These are phyloP conservation scores for Flueggea neowawraea DNA, from an alignment of 441 rosid genomes.

Conservation along the genomic window DNA sequence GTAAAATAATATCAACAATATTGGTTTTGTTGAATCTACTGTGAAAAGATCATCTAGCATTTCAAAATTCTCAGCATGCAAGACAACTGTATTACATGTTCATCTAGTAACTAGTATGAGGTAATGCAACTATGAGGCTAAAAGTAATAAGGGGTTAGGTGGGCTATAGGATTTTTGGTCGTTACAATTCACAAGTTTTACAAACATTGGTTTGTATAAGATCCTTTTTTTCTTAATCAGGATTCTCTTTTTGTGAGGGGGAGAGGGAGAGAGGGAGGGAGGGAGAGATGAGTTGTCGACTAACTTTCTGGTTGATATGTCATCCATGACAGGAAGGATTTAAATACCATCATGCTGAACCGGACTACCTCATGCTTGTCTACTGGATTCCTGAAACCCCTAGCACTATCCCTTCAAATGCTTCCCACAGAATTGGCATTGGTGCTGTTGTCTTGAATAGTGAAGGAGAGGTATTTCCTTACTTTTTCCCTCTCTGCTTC, in stretches of 20 bases:
- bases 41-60: not conserved
- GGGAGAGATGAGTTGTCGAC: not conserved
- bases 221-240: not conserved
- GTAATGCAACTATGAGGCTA: not conserved
- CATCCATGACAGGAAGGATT: slow-evolving; percentile 65
- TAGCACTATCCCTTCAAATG: slow-evolving; percentile 76
- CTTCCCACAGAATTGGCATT: slow-evolving; percentile 68
- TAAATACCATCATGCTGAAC: slow-evolving; percentile 82
- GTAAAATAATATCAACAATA: not conserved
- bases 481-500: not conserved
- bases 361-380: slow-evolving; percentile 79
- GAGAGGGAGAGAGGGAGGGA: too few relatives aligned
- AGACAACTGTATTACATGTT: not conserved
- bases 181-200: too few relatives aligned
- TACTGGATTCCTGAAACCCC: slow-evolving; percentile 73
- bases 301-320: slow-evolving; percentile 4
- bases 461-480: slow-evolving; percentile 58
- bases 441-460: slow-evolving; percentile 75
- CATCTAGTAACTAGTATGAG: not conserved
- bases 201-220: too few relatives aligned
- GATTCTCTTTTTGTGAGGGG: too few relatives aligned
- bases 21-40: not conserved
- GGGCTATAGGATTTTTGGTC: too few relatives aligned
- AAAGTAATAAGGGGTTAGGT: not conserved
- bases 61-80: not conserved